These are phyloP conservation scores for Ampelocalamus luodianensis DNA, from an alignment of 176 grass and related monocot species.

Conservation along the genomic window DNA sequence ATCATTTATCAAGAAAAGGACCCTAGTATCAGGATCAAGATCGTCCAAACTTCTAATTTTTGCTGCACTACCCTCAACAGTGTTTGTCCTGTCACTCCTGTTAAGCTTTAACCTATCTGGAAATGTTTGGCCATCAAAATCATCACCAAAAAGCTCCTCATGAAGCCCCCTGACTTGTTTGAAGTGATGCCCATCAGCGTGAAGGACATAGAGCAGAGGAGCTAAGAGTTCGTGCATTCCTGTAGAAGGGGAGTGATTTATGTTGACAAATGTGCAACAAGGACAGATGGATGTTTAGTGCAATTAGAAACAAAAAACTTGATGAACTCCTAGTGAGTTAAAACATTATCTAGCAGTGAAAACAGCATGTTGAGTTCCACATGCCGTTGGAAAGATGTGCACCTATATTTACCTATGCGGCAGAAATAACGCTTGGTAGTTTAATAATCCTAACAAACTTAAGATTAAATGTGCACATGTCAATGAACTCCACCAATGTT, in stretches of 20 bases:
- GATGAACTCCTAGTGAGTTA: not conserved
- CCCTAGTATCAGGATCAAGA: slow-evolving; percentile 77
- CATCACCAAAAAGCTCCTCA: slow-evolving; percentile 73
- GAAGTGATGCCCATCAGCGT: slow-evolving; percentile 81
- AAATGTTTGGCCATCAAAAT: slow-evolving; percentile 67
- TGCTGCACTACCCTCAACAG: slow-evolving; percentile 36
- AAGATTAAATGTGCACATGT: not conserved
- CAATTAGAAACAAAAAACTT: not conserved
- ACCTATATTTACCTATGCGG: not conserved
- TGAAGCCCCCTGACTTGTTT: slow-evolving; percentile 67
- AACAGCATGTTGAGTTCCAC: slow-evolving; percentile 12
- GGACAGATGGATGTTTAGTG: slow-evolving; percentile 28
- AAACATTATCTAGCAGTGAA: slow-evolving; percentile 2
- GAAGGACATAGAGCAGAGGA: slow-evolving; percentile 97
- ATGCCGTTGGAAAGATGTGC: not conserved
- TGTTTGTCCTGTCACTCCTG: slow-evolving; percentile 54
- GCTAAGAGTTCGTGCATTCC: slow-evolving; percentile 99
- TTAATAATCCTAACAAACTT: slow-evolving; percentile 26
- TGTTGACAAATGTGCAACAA: slow-evolving; percentile 41
- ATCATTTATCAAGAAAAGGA: slow-evolving; percentile 86
- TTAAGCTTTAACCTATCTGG: slow-evolving; percentile 61
- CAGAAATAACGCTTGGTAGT: slow-evolving; percentile 20
- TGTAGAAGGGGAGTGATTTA: slow-evolving; percentile 49
- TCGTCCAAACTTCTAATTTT: slow-evolving; percentile 63
- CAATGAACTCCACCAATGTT: slow-evolving; percentile 17